Percentiles rank a stretch among this genome's conserved stretches.
Conservation (phyloP, 352 stramenopile genomes). For the Globisporangium parvum region DNA sequence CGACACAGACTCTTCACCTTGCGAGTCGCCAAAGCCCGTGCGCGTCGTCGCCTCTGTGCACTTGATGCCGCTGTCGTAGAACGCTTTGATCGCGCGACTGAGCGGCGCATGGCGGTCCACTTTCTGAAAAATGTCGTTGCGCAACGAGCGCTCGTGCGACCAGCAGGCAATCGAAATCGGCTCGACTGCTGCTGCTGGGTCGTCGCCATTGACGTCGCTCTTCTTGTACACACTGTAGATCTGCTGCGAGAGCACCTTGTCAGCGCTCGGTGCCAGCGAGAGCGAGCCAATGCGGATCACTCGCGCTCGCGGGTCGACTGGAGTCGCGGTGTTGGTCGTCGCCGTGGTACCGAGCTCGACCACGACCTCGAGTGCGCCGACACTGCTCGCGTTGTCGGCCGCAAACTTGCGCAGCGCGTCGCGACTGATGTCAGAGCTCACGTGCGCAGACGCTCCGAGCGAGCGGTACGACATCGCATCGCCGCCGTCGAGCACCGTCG, state of each 20-base stretch:
- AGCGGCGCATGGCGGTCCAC: conserved; percentile 34
- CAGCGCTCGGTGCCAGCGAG: neutral
- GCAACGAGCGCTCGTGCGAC: conserved; percentile 50
- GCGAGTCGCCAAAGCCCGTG: conserved; percentile 36
- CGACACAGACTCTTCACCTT: conserved; percentile 64
- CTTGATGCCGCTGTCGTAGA: conserved; percentile 47
- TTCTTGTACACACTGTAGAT: conserved; percentile 56
- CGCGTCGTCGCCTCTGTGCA: conserved; percentile 49
- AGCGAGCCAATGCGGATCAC: conserved; percentile 27
- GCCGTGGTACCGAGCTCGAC: conserved; percentile 13
- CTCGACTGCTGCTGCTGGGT: conserved; percentile 3
- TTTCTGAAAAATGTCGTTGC: conserved; percentile 48
- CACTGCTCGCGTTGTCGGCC: conserved; percentile 21
- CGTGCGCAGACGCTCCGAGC: conserved; percentile 30
- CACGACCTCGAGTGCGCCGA: conserved; percentile 36
- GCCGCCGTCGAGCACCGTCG: conserved; percentile 44
- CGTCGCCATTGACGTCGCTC: neutral
- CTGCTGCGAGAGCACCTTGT: conserved; percentile 24
- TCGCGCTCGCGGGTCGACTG: conserved; percentile 37
- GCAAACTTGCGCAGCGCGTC: conserved; percentile 37
- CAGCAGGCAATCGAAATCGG: conserved; percentile 37
- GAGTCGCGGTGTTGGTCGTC: neutral
- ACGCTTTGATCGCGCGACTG: conserved; percentile 30
- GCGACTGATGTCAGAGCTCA: conserved; percentile 17
- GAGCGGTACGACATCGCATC: conserved; percentile 53